Percentiles rank a stretch among this genome's conserved stretches.
Evolutionary conservation across 2,329 filamentous ascomycete species (phyloP).

Genomic region (Aspergillus sp.): DNA sequence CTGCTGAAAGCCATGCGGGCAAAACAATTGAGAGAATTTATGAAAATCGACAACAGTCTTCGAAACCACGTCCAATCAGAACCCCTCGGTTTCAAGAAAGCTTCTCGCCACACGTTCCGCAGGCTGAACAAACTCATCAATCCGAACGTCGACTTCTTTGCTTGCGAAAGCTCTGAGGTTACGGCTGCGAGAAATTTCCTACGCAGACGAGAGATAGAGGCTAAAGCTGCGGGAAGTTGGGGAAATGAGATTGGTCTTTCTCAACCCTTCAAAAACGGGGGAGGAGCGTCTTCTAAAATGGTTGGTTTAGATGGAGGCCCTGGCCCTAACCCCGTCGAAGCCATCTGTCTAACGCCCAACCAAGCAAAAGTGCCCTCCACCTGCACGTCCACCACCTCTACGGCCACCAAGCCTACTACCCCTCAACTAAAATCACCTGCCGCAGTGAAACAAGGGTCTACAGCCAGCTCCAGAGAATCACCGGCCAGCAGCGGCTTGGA

Average conservation of each 20-base stretch:
- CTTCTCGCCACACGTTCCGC: conserved; percentile 20
- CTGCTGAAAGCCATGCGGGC: conserved; percentile 33
- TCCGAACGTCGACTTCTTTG: conserved; percentile 30
- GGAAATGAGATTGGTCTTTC: conserved; percentile 24
- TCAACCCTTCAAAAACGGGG: not conserved
- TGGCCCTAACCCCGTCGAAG: not conserved
- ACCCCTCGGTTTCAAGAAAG: conserved; percentile 29
- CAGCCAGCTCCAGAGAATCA: conserved; percentile 12
- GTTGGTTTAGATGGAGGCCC: not conserved
- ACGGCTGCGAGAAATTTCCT: conserved; percentile 32
- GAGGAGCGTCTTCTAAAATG: not conserved
- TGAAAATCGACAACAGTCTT: conserved; percentile 34
- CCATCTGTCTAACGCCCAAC: not conserved
- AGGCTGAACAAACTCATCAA: conserved; percentile 8
- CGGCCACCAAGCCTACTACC: not conserved
- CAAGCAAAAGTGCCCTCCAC: not conserved
- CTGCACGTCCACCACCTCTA: not conserved
- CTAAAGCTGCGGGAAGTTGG: conserved; percentile 35
- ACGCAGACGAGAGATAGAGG: conserved; percentile 28
- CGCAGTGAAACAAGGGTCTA: conserved; percentile 4
- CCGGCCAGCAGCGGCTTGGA: conserved; percentile 12
- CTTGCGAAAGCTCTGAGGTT: conserved; percentile 33
- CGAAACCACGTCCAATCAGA: conserved; percentile 23
- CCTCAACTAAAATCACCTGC: not conserved
- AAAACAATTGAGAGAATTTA: conserved; percentile 33